Base-by-base conservation (phyloP, 2,329 filamentous ascomycete genomes). In the Coleophoma cylindrospora region DNA sequence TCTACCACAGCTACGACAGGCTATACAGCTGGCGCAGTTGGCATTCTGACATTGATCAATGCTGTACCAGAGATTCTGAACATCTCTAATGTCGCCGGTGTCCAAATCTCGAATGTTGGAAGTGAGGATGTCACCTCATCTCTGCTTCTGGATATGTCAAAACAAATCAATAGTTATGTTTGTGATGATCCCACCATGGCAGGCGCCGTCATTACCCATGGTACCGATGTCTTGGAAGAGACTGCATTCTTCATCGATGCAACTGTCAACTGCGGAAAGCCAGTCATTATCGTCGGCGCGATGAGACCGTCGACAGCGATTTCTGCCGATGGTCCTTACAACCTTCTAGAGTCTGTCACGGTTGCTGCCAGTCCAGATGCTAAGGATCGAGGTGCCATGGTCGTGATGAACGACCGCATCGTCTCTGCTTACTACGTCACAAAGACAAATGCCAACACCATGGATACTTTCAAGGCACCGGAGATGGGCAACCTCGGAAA, bases 221-320 rank as follows among this genome's bases (percentile, higher is more conserved):
- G 83, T 44, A 86, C 83, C 9, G 83, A 86, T 58, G 83, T 79
- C 0, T 69, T 86, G 1, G 81, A 84, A 58, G 81, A 85, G 63
- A 76, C 77, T 0, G 77, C 80, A 9, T 84, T 84, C 68, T 84
- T 83, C 67, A 67, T 85, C 9, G 77, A 84, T 54, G 65, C 79
- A 3, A 81, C 78, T 0, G 62, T 83, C 34, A 74, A 74, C 56
- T 78, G 74, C 40, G 70, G 70, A 32, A 84, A 84, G 63, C 81
- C 81, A 1, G 71, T 85, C 5, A 73, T 84, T 4, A 60, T 81
- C 21, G 81, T 81, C 2, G 81, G 81, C 5, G 75, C 81, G 15
- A 85, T 85, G 81, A 71, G 81, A 10, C 81, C 81, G 4, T 75
- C 80, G 0, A 83, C 81, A 0, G 80, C 80, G 12, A 71, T 84